Evolutionary conservation across 257 asterid species (phyloP).

Genomic region (Plantago elongata): DNA sequence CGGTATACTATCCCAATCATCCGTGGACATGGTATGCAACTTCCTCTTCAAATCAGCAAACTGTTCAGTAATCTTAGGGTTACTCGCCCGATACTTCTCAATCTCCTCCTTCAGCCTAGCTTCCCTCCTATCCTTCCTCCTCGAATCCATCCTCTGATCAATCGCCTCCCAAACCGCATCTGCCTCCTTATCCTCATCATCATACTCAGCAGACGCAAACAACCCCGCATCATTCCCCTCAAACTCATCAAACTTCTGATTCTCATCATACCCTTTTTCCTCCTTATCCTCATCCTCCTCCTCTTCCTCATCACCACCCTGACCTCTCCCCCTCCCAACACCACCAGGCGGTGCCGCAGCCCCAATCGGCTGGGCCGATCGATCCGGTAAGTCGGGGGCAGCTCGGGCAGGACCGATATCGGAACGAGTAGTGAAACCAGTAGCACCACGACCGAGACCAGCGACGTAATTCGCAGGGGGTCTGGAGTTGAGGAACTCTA

Average conservation of each 20-base stretch:
- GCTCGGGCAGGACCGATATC: slow-evolving; percentile 97
- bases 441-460: slow-evolving; percentile 96
- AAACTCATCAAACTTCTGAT: slow-evolving; percentile 86
- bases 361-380: slow-evolving; percentile 44
- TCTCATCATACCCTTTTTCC: slow-evolving; percentile 87
- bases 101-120: slow-evolving; percentile 89
- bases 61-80: slow-evolving; percentile 86
- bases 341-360: slow-evolving; percentile 32
- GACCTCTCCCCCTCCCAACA: slow-evolving; percentile 64
- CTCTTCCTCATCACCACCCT: slow-evolving; percentile 60
- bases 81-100: slow-evolving; percentile 81
- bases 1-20: slow-evolving; percentile 89
- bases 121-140: slow-evolving; percentile 89
- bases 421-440: slow-evolving; percentile 91
- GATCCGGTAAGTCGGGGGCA: slow-evolving; percentile 80
- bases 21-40: slow-evolving; percentile 46
- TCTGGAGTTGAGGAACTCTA: slow-evolving; percentile 54
- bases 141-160: slow-evolving; percentile 80
- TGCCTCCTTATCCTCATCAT: slow-evolving; percentile 89
- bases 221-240: slow-evolving; percentile 89
- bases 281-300: slow-evolving; percentile 70
- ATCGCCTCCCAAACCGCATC: slow-evolving; percentile 84
- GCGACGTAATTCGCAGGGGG: slow-evolving; percentile 86
- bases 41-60: slow-evolving; percentile 91
- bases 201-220: slow-evolving; percentile 92